phyloP scores from a whole-genome alignment of 371 early-diverging fungal genomes.

The Thermomucor indicae-seudaticae region DNA sequence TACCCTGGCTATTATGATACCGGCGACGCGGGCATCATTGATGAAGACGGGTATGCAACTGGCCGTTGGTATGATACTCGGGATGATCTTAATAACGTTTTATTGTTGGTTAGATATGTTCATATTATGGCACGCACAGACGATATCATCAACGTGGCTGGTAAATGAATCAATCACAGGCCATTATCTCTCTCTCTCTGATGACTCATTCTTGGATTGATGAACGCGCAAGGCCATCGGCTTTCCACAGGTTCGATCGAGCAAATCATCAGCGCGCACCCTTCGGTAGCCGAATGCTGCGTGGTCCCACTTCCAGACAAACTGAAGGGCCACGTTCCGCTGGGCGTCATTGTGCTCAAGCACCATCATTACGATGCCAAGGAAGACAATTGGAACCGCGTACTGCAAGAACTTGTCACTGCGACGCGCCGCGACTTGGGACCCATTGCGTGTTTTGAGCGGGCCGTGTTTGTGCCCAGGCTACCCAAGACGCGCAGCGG shows the following conservation, averaged over 20 bases:
- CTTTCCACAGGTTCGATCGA: constrained; percentile 92
- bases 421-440: constrained; percentile 65
- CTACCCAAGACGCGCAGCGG: constrained; percentile 94
- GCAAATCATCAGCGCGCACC: constrained; percentile 69
- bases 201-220: background rate
- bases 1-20: constrained; percentile 88
- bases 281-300: constrained; percentile 74
- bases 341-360: constrained; percentile 58
- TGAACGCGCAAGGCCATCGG: constrained; percentile 65
- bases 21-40: constrained; percentile 79
- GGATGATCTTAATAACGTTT: background rate
- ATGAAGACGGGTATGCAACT: constrained; percentile 56
- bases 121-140: constrained; percentile 86
- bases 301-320: constrained; percentile 65
- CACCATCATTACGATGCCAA: too few relatives aligned
- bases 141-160: constrained; percentile 91
- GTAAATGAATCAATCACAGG: background rate
- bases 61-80: background rate
- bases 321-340: constrained; percentile 68
- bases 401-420: constrained; percentile 42
- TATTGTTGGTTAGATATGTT: constrained; percentile 40
- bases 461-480: constrained; percentile 60
- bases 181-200: background rate
- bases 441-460: constrained; percentile 74
- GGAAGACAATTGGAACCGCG: constrained; percentile 11